Evolutionary conservation across 73 alveolate genomes (phyloP), one percentile per base, ranked within the genome.

Genomic region (Symbiodinium pilosum): DNA sequence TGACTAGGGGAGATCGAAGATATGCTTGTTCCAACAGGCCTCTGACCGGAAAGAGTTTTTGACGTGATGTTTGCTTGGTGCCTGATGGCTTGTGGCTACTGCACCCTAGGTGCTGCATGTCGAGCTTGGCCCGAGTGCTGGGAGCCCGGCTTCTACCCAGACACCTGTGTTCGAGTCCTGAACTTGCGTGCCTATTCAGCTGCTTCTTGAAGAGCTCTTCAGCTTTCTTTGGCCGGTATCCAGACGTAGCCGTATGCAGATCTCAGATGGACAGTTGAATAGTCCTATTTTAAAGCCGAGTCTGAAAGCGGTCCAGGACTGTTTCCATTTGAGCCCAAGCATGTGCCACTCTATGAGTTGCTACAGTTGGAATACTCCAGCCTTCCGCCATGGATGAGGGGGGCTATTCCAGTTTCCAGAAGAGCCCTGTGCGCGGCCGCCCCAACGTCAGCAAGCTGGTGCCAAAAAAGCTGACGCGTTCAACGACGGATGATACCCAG

Each of bases 401-500:
- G 43, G 84, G 84, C 42, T 71, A 71, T 32, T 7, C 84, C 20
- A 71, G 84, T 43, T 71, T 71, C 20, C 84, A 71, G 84, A 71
- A 71, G 85, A 71, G 85, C 85, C 85, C 85, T 4, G 43, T 71
- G 43, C 85, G 85, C 44, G 43, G 43, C 85, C 85, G 85, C 44
- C 41, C 85, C 43, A 71, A n/a, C 26, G 84, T 71, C 43, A 14
- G 84, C 81, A 64, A 89, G 28, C 36, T 68, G 96, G 96, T 89
- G 47, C 96, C 96, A 47, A 89, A 89, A 75, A 89, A 71, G 64
- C 87, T 89, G 39, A 89, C 96, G 44, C 96, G 96, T 73, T 68
- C 75, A 36, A 91, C 97, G 56, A 91, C 97, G 0, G 97, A 91
- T n/a, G 97, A 91, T 41, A 69, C 97, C 30, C 97, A 91, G 68